These are phyloP conservation scores for Ceratorhiza oryzae-sativae DNA, from an alignment of 1,284 basidiomycete species.

Conservation along the genomic window DNA sequence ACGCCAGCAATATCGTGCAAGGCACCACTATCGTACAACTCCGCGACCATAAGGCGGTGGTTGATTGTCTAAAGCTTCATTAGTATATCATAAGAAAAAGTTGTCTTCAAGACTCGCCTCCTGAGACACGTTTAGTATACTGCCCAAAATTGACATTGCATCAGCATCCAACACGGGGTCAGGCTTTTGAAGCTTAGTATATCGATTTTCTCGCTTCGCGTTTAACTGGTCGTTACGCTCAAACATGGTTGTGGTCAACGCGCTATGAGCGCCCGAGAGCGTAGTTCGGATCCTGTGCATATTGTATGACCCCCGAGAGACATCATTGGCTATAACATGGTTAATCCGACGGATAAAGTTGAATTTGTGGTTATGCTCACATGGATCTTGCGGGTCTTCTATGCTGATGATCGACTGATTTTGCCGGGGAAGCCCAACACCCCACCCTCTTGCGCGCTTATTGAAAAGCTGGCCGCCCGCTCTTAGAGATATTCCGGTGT, in stretches of 20 bases:
- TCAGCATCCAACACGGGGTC: slow-evolving; percentile 59
- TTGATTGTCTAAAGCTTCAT: slow-evolving; percentile 65
- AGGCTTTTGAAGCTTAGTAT: slow-evolving; percentile 47
- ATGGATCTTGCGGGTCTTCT: slow-evolving; percentile 92
- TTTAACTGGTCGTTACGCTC: slow-evolving; percentile 64
- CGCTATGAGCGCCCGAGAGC: slow-evolving; percentile 85
- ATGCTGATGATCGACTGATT: slow-evolving; percentile 77
- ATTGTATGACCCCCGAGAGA: slow-evolving; percentile 86
- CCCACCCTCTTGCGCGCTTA: slow-evolving; percentile 82
- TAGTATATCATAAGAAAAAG: slow-evolving; percentile 32
- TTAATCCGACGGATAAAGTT: neutral
- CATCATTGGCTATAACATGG: slow-evolving; percentile 78
- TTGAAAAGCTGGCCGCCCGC: slow-evolving; percentile 85
- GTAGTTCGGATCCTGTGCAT: slow-evolving; percentile 84
- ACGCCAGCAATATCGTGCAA: slow-evolving; percentile 70
- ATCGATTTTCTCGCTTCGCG: slow-evolving; percentile 59
- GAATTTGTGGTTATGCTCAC: slow-evolving; percentile 59
- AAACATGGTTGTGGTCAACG: slow-evolving; percentile 77
- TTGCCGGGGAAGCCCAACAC: slow-evolving; percentile 45
- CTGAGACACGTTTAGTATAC: slow-evolving; percentile 81
- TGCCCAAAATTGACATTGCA: slow-evolving; percentile 80
- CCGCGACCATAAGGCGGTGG: slow-evolving; percentile 70
- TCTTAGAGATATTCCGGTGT: slow-evolving; percentile 88
- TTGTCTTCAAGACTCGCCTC: slow-evolving; percentile 59
- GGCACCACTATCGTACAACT: slow-evolving; percentile 68